Percentiles rank a stretch among this genome's conserved stretches.
These are phyloP conservation scores for Wallacemonas rigidus DNA, from an alignment of 208 protist genomes.

Conservation along the genomic window DNA sequence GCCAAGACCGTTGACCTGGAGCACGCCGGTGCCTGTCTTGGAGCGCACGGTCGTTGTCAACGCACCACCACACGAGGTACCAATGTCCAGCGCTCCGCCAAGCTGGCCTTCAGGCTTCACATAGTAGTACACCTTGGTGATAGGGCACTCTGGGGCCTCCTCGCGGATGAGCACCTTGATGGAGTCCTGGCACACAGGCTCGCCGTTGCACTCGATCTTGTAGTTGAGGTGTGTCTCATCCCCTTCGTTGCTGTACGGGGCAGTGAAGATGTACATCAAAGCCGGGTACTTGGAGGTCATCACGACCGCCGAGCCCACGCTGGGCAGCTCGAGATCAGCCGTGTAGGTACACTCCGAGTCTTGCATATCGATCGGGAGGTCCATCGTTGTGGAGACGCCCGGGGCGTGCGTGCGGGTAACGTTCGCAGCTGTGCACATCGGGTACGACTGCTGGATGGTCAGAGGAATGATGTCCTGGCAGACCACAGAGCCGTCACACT, in stretches of 20 bases:
- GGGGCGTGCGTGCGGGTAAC: conserved; percentile 15
- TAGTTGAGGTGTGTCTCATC: conserved; percentile 20
- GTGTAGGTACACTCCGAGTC: conserved; percentile 23
- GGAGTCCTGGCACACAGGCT: conserved; percentile 35
- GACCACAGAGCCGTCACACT: conserved; percentile 24
- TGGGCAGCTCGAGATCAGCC: conserved; percentile 17
- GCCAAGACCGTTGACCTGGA: conserved; percentile 26
- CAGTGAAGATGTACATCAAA: conserved; percentile 25
- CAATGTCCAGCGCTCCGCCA: conserved; percentile 13
- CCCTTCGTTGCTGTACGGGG: conserved; percentile 15
- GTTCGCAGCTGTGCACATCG: conserved; percentile 8
- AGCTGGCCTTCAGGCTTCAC: conserved; percentile 22
- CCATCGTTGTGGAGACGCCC: conserved; percentile 17
- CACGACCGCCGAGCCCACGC: conserved; percentile 13
- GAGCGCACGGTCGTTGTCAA: conserved; percentile 15
- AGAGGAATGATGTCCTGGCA: conserved; percentile 29
- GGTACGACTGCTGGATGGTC: conserved; percentile 25
- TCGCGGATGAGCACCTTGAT: conserved; percentile 31
- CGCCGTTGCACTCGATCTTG: conserved; percentile 23
- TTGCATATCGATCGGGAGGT: conserved; percentile 25
- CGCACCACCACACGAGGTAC: conserved; percentile 18
- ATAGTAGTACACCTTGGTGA: conserved; percentile 17
- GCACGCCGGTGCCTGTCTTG: conserved; percentile 5
- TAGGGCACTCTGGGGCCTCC: conserved; percentile 20
- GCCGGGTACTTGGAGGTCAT: conserved; percentile 21